These are phyloP conservation scores for Eucalyptus decipiens DNA, from an alignment of 345 rosid genomes.

Conservation along the genomic window DNA sequence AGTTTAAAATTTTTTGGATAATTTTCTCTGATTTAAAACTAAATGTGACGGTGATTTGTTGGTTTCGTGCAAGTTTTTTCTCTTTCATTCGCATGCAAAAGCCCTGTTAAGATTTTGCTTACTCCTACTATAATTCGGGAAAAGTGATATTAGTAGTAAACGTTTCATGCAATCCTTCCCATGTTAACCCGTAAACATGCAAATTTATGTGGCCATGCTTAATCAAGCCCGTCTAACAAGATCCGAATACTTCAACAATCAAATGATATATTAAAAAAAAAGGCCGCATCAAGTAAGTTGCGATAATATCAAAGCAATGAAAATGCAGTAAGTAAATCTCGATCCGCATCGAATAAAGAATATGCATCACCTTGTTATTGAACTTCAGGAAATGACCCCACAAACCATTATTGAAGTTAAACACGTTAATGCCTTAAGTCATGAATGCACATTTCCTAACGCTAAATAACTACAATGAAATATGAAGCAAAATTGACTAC, in stretches of 20 bases:
- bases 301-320: neutral
- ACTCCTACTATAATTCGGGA: neutral
- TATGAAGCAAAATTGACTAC: neutral
- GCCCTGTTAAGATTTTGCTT: neutral
- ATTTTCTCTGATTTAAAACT: neutral
- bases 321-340: neutral
- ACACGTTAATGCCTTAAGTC: neutral
- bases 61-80: neutral
- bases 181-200: neutral
- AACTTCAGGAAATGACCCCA: neutral
- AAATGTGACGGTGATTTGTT: neutral
- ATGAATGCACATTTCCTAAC: neutral
- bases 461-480: neutral
- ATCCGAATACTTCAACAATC: neutral
- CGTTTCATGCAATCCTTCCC: neutral
- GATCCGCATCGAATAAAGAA: too few species aligned
- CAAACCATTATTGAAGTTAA: neutral
- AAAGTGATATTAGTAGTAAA: neutral
- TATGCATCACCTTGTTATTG: neutral
- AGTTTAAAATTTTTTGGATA: too few species aligned
- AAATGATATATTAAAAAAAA: too few species aligned
- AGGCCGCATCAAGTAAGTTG: neutral
- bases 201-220: neutral
- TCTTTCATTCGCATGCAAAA: neutral
- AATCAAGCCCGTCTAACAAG: neutral